Evolutionary conservation across 805 yeast genomes (phyloP).

Genomic region (Zygoascus flipseniorum): DNA sequence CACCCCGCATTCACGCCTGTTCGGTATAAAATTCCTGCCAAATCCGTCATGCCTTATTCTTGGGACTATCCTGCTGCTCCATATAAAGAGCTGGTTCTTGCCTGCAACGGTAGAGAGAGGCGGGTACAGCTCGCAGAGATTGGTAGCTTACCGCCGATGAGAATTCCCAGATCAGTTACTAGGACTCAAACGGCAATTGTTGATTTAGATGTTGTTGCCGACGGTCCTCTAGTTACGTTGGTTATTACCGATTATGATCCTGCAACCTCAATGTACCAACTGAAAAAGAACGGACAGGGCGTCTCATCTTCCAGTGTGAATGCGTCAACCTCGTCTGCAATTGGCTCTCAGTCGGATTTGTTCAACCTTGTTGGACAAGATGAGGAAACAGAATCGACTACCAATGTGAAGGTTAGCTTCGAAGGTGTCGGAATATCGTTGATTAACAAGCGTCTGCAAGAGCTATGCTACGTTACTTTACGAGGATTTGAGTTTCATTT

Average conservation of each 20-base stretch:
- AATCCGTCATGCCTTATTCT: constrained; percentile 94
- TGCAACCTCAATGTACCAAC: constrained; percentile 63
- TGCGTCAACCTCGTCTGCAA: constrained; percentile 13
- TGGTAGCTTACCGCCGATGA: constrained; percentile 83
- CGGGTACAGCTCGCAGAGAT: constrained; percentile 84
- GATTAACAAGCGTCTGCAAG: constrained; percentile 62
- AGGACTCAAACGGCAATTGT: constrained; percentile 36
- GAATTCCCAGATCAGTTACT: constrained; percentile 43
- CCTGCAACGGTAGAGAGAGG: constrained; percentile 67
- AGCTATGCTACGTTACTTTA: constrained; percentile 73
- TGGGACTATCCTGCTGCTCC: constrained; percentile 95
- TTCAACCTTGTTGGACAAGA: constrained; percentile 28
- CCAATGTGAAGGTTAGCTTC: constrained; percentile 52
- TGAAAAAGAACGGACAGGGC: constrained; percentile 21
- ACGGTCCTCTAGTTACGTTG: constrained; percentile 88
- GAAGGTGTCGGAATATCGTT: constrained; percentile 81
- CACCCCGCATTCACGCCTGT: constrained; percentile 65
- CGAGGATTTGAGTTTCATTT: constrained; percentile 75
- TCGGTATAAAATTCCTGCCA: constrained; percentile 72
- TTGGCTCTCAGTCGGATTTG: constrained; percentile 8
- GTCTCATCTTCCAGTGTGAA: constrained; percentile 11
- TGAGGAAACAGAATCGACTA: constrained; percentile 44
- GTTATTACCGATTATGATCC: constrained; percentile 79
- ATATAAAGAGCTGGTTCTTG: constrained; percentile 67
- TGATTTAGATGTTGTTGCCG: constrained; percentile 88